Evolutionary conservation across 257 asterid genomes (phyloP).

Genomic region (Nemophila menziesii): DNA sequence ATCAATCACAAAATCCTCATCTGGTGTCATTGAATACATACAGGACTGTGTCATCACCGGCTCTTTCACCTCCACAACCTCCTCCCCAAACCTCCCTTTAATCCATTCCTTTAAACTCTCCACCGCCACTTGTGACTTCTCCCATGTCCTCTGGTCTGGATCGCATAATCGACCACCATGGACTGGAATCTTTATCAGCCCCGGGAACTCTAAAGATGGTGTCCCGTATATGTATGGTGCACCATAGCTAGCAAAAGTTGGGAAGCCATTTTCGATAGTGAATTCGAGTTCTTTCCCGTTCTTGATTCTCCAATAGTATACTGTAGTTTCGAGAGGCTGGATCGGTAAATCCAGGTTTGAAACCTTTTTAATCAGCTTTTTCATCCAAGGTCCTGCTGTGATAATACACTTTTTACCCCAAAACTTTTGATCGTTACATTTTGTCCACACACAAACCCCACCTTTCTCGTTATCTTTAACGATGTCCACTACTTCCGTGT

Average conservation of each 20-base stretch:
- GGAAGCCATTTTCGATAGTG: constrained; percentile 54
- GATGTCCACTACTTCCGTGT: constrained; percentile 30
- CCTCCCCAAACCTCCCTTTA: constrained; percentile 37
- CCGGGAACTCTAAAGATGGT: constrained; percentile 81
- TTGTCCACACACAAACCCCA: constrained; percentile 31
- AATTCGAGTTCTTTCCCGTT: constrained; percentile 53
- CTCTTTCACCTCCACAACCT: constrained; percentile 24
- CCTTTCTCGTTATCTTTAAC: constrained; percentile 15
- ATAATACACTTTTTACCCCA: constrained; percentile 52
- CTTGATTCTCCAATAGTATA: constrained; percentile 61
- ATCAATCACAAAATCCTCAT: constrained; percentile 77
- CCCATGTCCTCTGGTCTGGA: constrained; percentile 61
- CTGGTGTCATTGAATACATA: constrained; percentile 91
- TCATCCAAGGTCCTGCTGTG: constrained; percentile 77
- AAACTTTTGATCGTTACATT: constrained; percentile 15
- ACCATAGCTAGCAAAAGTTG: constrained; percentile 75
- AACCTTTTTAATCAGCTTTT: constrained; percentile 27
- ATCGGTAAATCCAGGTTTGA: constrained; percentile 47
- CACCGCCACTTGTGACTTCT: constrained; percentile 13
- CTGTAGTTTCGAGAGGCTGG: constrained; percentile 62
- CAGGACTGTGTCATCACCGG: constrained; percentile 64
- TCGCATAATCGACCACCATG: constrained; percentile 70
- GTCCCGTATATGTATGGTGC: constrained; percentile 73
- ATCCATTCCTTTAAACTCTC: constrained; percentile 37
- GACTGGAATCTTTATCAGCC: constrained; percentile 50